These are phyloP conservation scores for Erythrophleum fordii DNA, from an alignment of 306 rosid species.

Conservation along the genomic window DNA sequence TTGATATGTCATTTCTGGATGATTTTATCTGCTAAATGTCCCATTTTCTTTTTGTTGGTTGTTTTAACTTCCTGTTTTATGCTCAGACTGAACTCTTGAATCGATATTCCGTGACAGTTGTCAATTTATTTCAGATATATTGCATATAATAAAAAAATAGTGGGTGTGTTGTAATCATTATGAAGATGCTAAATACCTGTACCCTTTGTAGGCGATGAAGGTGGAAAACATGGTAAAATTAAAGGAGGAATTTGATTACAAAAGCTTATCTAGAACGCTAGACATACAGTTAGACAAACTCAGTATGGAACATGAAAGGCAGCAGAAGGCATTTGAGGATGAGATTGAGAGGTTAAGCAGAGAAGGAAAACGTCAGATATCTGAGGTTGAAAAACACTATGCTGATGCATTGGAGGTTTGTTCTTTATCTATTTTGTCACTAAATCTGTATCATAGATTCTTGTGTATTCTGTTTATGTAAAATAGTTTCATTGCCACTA, in stretches of 20 bases:
- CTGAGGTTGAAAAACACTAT: conserved; percentile 82
- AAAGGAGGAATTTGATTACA: conserved; percentile 97
- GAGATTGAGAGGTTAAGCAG: conserved; percentile 76
- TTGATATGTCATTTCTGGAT: neutral
- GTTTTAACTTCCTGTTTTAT: conserved; percentile 29
- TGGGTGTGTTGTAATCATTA: conserved; percentile 14
- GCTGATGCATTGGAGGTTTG: conserved; percentile 80
- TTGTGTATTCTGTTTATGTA: conserved; percentile 30
- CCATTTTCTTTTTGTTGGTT: conserved; percentile 30
- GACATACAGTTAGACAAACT: conserved; percentile 92
- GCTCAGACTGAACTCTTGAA: conserved; percentile 23
- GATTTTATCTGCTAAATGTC: conserved; percentile 18
- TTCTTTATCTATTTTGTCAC: conserved; percentile 31
- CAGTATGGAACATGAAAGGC: conserved; percentile 95
- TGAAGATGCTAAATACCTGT: conserved; percentile 42
- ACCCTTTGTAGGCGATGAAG: conserved; percentile 86
- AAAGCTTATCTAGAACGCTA: conserved; percentile 89
- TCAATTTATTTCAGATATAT: conserved; percentile 29
- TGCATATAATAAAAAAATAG: conserved; percentile 19
- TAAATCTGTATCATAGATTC: conserved; percentile 17
- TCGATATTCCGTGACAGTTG: neutral
- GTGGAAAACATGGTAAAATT: conserved; percentile 96
- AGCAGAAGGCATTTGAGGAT: conserved; percentile 88
- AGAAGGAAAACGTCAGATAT: conserved; percentile 69
- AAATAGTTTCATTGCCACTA: conserved; percentile 8